phyloP scores from a whole-genome alignment of 2,329 filamentous ascomycete genomes.

The Penicillium capsulatum region DNA sequence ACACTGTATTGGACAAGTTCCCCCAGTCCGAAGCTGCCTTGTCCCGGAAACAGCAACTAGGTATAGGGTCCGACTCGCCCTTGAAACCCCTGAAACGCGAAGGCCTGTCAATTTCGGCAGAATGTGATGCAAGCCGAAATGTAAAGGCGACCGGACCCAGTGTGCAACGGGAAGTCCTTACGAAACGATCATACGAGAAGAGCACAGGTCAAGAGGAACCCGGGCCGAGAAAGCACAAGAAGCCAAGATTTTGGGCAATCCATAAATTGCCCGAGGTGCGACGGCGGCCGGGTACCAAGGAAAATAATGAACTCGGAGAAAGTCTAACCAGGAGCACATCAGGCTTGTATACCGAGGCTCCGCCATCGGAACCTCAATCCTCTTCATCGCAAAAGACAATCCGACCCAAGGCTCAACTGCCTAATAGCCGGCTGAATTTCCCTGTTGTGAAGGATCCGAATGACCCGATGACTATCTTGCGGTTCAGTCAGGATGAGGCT shows the following conservation, averaged over 20 bases:
- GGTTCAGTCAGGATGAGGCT: slow-evolving; percentile 62
- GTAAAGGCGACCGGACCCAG: neutral
- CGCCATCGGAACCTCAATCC: slow-evolving; percentile 18
- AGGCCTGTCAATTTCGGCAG: neutral
- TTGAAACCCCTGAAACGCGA: neutral
- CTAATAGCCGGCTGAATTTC: slow-evolving; percentile 56
- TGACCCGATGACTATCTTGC: slow-evolving; percentile 58
- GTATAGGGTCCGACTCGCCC: too few relatives aligned
- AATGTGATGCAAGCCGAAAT: neutral
- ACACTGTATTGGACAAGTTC: slow-evolving; percentile 19
- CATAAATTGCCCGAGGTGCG: neutral
- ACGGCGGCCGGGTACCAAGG: neutral
- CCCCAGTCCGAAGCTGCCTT: slow-evolving; percentile 5
- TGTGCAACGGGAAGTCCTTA: neutral
- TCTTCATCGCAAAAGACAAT: slow-evolving; percentile 27
- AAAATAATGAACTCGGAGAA: slow-evolving; percentile 3
- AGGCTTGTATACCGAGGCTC: slow-evolving; percentile 3
- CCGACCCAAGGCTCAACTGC: slow-evolving; percentile 26
- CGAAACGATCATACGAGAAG: slow-evolving; percentile 6
- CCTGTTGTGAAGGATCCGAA: slow-evolving; percentile 73
- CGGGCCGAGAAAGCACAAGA: slow-evolving; percentile 12
- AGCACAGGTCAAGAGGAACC: neutral
- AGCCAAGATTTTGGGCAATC: slow-evolving; percentile 14
- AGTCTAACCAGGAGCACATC: slow-evolving; percentile 5
- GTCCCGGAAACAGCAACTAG: neutral